Base-by-base conservation (phyloP, 2,329 filamentous ascomycete genomes). In the Pseudocercospora crystallina region DNA sequence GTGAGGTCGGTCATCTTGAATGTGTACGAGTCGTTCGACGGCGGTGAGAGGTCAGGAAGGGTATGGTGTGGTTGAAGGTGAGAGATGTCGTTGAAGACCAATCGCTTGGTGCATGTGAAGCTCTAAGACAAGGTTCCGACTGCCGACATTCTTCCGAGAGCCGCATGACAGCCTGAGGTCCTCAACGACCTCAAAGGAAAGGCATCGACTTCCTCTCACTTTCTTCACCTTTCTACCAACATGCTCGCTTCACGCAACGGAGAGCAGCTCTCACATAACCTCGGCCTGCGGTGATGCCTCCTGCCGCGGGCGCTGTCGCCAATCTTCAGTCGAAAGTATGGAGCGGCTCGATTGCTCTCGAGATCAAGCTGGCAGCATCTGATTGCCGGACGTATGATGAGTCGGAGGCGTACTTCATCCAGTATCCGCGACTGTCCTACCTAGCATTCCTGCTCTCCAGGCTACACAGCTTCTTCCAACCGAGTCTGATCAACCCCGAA, bases 351-450 rank as follows among this genome's bases (percentile, higher is more conserved):
- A 71, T 86, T 39, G 80, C 82, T 17, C 69, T 86, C 29, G 78
- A 83, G 61, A 83, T 86, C 51, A 70, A 73, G 4, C 73, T 85
- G 34, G 74, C 81, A 41, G 76, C 79, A 47, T 74, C 76, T 35
- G 83, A 85, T 65, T 84, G 80, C 64, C 76, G 81, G 49, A 79
- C 74, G 2, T 85, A 79, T 64, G 77, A 85, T 60, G 70, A 80
- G 36, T 78, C 78, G 12, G 80, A 84, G 56, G 75, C 81, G 15
- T 86, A 85, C 61, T 65, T 85, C 58, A 76, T 87, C 53, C 79
- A 82, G 40, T 79, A 78, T 47, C 82, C 84, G 5, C 80, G 86
- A 20, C 71, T 89, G 32, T 86, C 84, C 8, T 89, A 89, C 70
- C 75, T 89, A 1, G 82, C 84, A 5, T 79, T 87, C 41, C 74